Evolutionary conservation across 768 basidiomycete genomes (phyloP), one percentile per base, ranked within the genome.

Genomic region (Xerocomus potaroensis): DNA sequence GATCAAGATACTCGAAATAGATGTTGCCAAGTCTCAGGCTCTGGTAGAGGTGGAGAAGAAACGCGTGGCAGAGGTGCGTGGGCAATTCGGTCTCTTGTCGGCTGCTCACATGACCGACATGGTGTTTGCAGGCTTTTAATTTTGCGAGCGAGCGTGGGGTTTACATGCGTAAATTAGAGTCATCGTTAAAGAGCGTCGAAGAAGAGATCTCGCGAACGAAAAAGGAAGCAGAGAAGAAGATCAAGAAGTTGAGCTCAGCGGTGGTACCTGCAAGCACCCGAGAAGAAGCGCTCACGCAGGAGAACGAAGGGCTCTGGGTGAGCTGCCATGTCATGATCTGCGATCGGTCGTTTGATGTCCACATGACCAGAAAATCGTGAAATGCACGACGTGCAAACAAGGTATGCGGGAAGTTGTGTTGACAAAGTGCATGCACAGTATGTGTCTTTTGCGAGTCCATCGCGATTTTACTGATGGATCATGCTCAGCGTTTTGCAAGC

Each of bases 401-500:
- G 75, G 80, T 49, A 83, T 92, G 69, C 84, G 91, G 16, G 79
- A 81, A 39, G 84, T 85, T 4, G 79, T 91, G 31, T 77, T 95
- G 50, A 85, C 81, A 27, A 92, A 91, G 63, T 95, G 92, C 72
- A 83, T 87, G 79, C 93, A 95, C 63, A 89, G 91, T 93, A 62
- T 53, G 90, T 80, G 9, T 8, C 33, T n/a, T 14, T 26, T 38
- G 3, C 19, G 40, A 16, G 15, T 10, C 24, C 4, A 9, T 2
- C 15, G n/a, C 8, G 3, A 7, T 10, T 12, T 21, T 11, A n/a
- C 37, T 50, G 48, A 26, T 14, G 23, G 14, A 19, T 21, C 15
- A 14, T 7, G 45, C 30, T 9, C 53, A 92, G 91, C 91, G 1
- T 94, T 94, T 68, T 91, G 89, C 68, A 85, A 81, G 66, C 63